phyloP scores from a whole-genome alignment of 2,329 filamentous ascomycete genomes.

The Hysterium pulicare region DNA sequence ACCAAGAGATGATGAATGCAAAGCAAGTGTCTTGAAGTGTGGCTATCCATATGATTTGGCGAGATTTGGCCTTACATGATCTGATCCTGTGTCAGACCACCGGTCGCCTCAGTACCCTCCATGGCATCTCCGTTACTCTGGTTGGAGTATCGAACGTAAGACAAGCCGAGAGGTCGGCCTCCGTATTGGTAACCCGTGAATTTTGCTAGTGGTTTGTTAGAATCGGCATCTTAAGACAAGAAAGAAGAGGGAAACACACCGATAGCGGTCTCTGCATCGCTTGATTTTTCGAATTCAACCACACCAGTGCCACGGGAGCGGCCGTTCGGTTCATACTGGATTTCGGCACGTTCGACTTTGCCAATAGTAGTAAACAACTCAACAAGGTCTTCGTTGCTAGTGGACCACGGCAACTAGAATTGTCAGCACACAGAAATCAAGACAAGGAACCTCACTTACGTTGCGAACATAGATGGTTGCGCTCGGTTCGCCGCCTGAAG shows the following conservation, averaged over 20 bases:
- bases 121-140: constrained; percentile 63
- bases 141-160: constrained; percentile 89
- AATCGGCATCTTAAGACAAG: not conserved
- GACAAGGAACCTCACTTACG: constrained; percentile 57
- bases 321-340: constrained; percentile 96
- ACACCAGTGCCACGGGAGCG: constrained; percentile 93
- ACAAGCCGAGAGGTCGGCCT: constrained; percentile 86
- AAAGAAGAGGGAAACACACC: constrained; percentile 41
- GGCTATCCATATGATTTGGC: too few relatives aligned
- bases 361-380: constrained; percentile 98
- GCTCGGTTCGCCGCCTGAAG: constrained; percentile 77
- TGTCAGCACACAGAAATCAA: constrained; percentile 24
- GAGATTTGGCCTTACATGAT: too few relatives aligned
- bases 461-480: constrained; percentile 94
- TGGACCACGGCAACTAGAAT: constrained; percentile 88
- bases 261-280: constrained; percentile 90
- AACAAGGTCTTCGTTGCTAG: constrained; percentile 94
- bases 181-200: constrained; percentile 98
- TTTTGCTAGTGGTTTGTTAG: constrained; percentile 59
- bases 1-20: too few relatives aligned
- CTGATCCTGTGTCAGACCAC: constrained; percentile 89
- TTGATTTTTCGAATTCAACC: constrained; percentile 81
- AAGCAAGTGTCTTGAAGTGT: too few relatives aligned
- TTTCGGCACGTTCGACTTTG: constrained; percentile 97
- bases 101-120: constrained; percentile 70